These are phyloP conservation scores for Penicillium brevicompactum DNA, from an alignment of 2,329 filamentous ascomycete genomes.

Conservation along the genomic window DNA sequence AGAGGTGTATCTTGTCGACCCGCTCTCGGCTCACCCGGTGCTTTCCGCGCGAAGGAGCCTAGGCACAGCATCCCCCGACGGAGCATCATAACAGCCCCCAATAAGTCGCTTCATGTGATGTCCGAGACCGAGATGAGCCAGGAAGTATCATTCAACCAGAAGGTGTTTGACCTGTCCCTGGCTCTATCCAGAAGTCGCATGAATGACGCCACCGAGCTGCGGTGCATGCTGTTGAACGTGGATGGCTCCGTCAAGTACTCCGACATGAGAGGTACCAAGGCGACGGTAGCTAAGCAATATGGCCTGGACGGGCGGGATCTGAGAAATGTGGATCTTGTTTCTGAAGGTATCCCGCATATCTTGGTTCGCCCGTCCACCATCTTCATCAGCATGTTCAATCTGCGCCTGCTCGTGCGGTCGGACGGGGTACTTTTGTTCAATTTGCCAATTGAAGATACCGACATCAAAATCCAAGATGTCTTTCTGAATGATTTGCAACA, in stretches of 20 bases:
- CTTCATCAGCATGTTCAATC: conserved; percentile 38
- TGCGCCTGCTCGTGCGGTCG: conserved; percentile 38
- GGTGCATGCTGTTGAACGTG: neutral
- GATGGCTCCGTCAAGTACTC: conserved; percentile 3
- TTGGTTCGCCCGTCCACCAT: conserved; percentile 36
- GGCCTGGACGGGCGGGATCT: conserved; percentile 33
- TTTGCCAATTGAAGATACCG: conserved; percentile 13
- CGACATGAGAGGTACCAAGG: conserved; percentile 19
- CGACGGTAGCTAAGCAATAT: conserved; percentile 21
- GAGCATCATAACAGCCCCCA: conserved; percentile 2
- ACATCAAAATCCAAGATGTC: conserved; percentile 21
- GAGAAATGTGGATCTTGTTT: conserved; percentile 36
- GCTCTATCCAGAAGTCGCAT: conserved; percentile 3
- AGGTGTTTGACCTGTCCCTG: conserved; percentile 5
- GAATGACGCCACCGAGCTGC: conserved; percentile 7
- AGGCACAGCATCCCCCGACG: neutral
- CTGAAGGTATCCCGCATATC: conserved; percentile 37
- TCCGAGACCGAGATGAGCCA: conserved; percentile 2
- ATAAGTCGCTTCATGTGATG: conserved; percentile 4
- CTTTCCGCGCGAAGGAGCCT: neutral
- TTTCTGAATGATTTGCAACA: conserved; percentile 31
- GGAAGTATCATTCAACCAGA: neutral
- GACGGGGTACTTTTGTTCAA: conserved; percentile 35
- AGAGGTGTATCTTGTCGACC: neutral
- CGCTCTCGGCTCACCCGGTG: neutral